phyloP scores from a whole-genome alignment of 352 stramenopile genomes.

The Globisporangium mamillatum region DNA sequence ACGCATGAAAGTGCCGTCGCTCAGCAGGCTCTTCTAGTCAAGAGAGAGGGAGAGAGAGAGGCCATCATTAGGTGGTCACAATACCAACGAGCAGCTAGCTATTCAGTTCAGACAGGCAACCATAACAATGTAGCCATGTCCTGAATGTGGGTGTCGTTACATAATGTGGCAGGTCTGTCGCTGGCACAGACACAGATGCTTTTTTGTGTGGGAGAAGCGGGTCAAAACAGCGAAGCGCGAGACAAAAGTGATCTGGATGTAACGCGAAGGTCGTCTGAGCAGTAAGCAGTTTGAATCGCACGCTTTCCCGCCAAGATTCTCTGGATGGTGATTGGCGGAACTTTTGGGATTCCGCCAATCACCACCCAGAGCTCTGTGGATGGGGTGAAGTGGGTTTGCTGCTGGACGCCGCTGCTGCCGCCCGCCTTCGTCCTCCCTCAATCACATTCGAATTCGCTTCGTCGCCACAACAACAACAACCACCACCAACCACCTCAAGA shows the following conservation, averaged over 20 bases:
- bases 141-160: neutral
- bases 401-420: neutral
- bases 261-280: neutral
- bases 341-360: neutral
- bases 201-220: neutral
- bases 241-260: neutral
- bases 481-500: neutral
- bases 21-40: constrained; percentile 25
- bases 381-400: neutral
- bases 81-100: neutral
- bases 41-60: neutral
- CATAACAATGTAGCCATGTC: neutral
- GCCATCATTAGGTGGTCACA: neutral
- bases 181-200: neutral
- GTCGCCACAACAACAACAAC: neutral
- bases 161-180: neutral
- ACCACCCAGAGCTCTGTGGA: neutral
- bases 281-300: neutral
- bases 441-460: neutral
- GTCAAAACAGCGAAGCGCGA: neutral
- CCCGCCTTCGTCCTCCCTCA: too few species aligned
- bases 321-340: neutral
- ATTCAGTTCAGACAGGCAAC: neutral
- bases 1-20: constrained; percentile 57
- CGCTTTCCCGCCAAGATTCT: neutral